A percentile compares a stretch with the other conserved stretches of the same genome.
Conservation (phyloP, 768 basidiomycete genomes). For the Calocera viscosa region DNA sequence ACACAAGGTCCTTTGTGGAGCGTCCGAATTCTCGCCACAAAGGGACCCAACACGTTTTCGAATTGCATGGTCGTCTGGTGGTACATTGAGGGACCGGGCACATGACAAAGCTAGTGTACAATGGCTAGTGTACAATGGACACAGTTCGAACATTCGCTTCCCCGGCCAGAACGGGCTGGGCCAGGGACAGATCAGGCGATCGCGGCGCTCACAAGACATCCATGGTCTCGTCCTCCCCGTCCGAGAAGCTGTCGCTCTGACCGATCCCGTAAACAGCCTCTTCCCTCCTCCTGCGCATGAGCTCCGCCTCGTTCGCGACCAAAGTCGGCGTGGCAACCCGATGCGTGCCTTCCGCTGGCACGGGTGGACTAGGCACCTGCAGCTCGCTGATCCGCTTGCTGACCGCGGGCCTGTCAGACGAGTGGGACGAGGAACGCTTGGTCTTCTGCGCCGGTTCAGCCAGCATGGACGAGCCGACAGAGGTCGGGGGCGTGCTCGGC, state of each 20-base stretch:
- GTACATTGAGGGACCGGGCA: neutral
- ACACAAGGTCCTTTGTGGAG: no score
- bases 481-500: neutral
- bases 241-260: neutral
- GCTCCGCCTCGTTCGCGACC: constrained; percentile 61
- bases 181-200: neutral
- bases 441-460: constrained; percentile 16
- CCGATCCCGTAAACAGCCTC: constrained; percentile 35
- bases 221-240: neutral
- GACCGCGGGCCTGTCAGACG: constrained; percentile 5
- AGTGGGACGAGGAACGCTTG: constrained; percentile 21
- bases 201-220: neutral
- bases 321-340: constrained; percentile 67
- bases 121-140: neutral
- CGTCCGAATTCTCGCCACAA: no score
- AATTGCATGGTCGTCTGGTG: neutral
- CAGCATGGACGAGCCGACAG: neutral
- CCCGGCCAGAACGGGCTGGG: no score
- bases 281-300: constrained; percentile 38
- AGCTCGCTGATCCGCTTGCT: neutral
- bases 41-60: neutral
- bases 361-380: constrained; percentile 9
- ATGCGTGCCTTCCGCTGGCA: constrained; percentile 33
- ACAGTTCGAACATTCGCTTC: no score
- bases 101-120: neutral